These are phyloP conservation scores for Boletus pseudopeckii DNA, from an alignment of 768 basidiomycete genomes.

Conservation along the genomic window DNA sequence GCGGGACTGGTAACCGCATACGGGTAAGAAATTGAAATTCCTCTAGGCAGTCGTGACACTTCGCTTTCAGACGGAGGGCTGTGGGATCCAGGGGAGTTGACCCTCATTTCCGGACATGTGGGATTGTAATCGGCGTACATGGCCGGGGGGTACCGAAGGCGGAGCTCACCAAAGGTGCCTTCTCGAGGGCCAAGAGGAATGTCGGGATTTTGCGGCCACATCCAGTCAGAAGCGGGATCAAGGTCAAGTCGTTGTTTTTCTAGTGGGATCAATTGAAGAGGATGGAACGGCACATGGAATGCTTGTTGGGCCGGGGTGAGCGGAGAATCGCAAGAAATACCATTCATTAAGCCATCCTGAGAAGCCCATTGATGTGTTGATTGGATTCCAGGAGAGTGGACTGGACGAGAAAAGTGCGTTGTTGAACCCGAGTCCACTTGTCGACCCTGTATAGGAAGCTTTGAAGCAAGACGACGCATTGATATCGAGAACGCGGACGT, in stretches of 20 bases:
- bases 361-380: slow-evolving; percentile 13
- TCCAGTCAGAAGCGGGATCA: slow-evolving; percentile 8
- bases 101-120: slow-evolving; percentile 3
- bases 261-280: slow-evolving; percentile 21
- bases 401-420: slow-evolving; percentile 6
- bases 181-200: slow-evolving; percentile 4
- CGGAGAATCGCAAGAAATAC: slow-evolving; percentile 6
- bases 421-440: slow-evolving; percentile 20
- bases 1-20: slow-evolving; percentile 4
- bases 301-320: slow-evolving; percentile 29
- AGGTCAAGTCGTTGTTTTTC: slow-evolving; percentile 11
- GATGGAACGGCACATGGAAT: slow-evolving; percentile 25
- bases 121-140: slow-evolving; percentile 3
- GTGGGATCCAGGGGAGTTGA: slow-evolving; percentile 2
- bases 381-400: slow-evolving; percentile 15
- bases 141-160: slow-evolving; percentile 5
- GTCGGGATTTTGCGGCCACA: slow-evolving; percentile 19
- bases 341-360: slow-evolving; percentile 9
- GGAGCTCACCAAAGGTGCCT: slow-evolving; percentile 6
- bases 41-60: slow-evolving; percentile 8
- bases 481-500: slow-evolving; percentile 28
- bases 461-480: slow-evolving; percentile 31
- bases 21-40: slow-evolving; percentile 2
- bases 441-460: slow-evolving; percentile 23
- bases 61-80: slow-evolving; percentile 11